Evolutionary conservation across 768 basidiomycete genomes (phyloP).

Genomic region (Auricularia cornea): DNA sequence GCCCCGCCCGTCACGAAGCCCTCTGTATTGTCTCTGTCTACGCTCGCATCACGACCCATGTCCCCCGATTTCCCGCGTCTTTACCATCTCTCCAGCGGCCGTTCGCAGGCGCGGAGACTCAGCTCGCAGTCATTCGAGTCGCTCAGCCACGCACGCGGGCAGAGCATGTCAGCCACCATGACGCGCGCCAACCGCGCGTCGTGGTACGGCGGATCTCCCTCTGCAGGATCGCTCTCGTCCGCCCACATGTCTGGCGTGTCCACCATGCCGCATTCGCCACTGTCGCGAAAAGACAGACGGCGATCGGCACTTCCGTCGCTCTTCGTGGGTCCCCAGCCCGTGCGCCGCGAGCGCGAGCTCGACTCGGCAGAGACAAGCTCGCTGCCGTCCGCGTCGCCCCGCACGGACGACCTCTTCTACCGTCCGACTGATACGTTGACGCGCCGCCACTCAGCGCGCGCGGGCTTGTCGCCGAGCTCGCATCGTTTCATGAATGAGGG

Average conservation of each 20-base stretch:
- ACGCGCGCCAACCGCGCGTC: conserved; percentile 49
- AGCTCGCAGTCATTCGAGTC: neutral
- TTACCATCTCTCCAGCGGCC: conserved; percentile 1
- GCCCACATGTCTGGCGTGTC: conserved; percentile 38
- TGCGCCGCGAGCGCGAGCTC: neutral
- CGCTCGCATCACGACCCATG: conserved; percentile 32
- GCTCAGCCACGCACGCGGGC: neutral
- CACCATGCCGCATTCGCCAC: conserved; percentile 35
- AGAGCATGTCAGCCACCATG: neutral
- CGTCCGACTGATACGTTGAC: conserved; percentile 29
- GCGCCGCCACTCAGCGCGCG: conserved; percentile 48
- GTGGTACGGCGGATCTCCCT: conserved; percentile 60
- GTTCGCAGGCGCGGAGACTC: neutral
- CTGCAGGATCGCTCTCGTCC: conserved; percentile 8
- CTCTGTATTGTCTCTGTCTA: conserved; percentile 2
- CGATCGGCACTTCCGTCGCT: conserved; percentile 47
- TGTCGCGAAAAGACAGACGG: conserved; percentile 43
- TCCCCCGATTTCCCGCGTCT: conserved; percentile 27
- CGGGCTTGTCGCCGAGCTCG: neutral
- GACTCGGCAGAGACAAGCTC: neutral
- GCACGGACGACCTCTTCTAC: neutral
- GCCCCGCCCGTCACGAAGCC: conserved; percentile 51
- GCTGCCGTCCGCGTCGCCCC: neutral
- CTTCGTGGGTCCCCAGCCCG: conserved; percentile 16
- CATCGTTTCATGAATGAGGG: neutral